A percentile compares a stretch with the other conserved stretches of the same genome.
These are phyloP conservation scores for Spongospora subterranea DNA, from an alignment of 208 protist species.

Conservation along the genomic window DNA sequence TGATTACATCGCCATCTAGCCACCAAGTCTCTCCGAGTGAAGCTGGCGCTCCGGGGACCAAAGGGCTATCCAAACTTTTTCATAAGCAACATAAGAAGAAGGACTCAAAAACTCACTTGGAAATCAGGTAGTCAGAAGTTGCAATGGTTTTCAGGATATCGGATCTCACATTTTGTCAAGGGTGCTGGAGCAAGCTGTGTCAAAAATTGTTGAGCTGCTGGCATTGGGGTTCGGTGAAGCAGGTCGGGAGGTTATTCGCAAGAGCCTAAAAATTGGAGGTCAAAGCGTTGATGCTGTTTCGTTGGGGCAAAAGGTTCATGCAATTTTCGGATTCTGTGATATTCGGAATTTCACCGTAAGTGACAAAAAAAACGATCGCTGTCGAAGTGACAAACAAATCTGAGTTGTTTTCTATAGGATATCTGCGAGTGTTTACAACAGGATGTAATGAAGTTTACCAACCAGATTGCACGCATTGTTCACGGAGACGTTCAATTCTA, in stretches of 20 bases:
- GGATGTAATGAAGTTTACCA: constrained; percentile 53
- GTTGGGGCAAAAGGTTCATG: background rate
- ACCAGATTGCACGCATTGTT: constrained; percentile 53
- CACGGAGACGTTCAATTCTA: background rate
- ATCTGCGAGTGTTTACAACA: constrained; percentile 11
- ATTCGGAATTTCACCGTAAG: constrained; percentile 53
- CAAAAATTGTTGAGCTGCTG: constrained; percentile 23
- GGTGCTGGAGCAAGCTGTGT: background rate
- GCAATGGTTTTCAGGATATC: too few species aligned
- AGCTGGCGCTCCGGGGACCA: too few species aligned
- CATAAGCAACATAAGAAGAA: too few species aligned
- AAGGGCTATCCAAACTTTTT: too few species aligned
- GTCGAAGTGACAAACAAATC: too few species aligned
- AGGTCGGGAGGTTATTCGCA: constrained; percentile 12
- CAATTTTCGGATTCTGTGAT: constrained; percentile 53
- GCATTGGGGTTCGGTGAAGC: constrained; percentile 63
- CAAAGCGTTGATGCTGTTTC: constrained; percentile 51
- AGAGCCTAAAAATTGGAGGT: constrained; percentile 37
- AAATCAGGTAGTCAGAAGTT: too few species aligned
- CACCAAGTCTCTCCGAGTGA: too few species aligned
- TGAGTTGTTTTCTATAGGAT: too few species aligned
- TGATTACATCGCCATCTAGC: too few species aligned
- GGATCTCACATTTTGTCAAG: too few species aligned
- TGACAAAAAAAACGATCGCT: too few species aligned
- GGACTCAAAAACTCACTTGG: too few species aligned